phyloP scores from a whole-genome alignment of 2,329 filamentous ascomycete genomes.

The Colletotrichum viniferum region DNA sequence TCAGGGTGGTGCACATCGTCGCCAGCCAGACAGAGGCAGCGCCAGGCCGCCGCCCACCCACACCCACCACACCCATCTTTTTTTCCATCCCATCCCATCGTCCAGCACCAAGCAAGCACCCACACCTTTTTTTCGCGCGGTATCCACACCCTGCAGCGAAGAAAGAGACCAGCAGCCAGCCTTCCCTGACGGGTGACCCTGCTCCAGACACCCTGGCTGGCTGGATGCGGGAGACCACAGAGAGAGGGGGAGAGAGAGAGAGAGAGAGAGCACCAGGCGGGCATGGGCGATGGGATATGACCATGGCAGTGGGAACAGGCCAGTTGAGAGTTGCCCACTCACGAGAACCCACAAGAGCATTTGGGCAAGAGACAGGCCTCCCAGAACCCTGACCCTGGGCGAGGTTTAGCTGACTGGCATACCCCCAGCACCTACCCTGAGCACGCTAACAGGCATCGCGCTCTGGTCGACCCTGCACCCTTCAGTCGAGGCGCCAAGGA shows the following conservation, averaged over 20 bases:
- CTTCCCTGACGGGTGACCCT: slow-evolving; percentile 19
- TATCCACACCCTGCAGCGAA: slow-evolving; percentile 10
- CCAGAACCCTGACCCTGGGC: slow-evolving; percentile 1
- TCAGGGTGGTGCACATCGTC: neutral
- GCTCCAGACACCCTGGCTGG: neutral
- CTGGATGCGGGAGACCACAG: neutral
- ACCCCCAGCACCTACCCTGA: neutral
- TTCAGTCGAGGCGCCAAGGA: slow-evolving; percentile 2
- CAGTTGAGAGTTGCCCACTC: neutral
- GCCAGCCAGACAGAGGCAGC: neutral
- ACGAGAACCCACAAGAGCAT: neutral
- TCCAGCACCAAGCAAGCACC: neutral
- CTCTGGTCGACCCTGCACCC: neutral
- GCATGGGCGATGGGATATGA: neutral
- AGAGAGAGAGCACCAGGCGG: neutral
- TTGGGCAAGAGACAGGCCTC: neutral
- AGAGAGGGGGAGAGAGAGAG: no score
- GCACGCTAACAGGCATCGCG: neutral
- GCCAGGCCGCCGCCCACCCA: neutral
- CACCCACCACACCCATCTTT: neutral
- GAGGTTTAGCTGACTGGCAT: neutral
- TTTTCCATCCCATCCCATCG: neutral
- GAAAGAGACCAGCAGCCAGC: slow-evolving; percentile 10
- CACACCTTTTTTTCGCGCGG: neutral
- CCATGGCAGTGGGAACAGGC: neutral